phyloP scores from a whole-genome alignment of 139 green algal species.

The Raphidocelis subcapitata region DNA sequence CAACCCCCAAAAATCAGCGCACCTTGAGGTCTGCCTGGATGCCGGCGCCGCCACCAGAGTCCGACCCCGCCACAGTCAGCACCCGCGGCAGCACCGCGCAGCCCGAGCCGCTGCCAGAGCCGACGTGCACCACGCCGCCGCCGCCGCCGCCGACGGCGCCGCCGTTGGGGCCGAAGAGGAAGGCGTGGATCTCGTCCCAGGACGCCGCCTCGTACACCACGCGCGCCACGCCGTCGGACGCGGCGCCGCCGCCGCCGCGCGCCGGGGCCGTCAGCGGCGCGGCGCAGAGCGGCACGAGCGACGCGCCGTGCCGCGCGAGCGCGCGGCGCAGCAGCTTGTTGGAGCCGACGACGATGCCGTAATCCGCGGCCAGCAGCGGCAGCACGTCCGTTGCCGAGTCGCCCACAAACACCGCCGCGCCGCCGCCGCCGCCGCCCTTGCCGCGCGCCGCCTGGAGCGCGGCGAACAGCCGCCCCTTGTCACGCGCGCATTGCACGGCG shows the following conservation, averaged over 20 bases:
- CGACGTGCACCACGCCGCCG: slow-evolving; percentile 11
- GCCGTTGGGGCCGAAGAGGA: slow-evolving; percentile 40
- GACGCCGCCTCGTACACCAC: slow-evolving; percentile 34
- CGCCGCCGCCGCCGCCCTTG: slow-evolving; percentile 10
- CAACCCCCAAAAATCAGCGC: neutral
- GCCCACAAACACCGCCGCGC: slow-evolving; percentile 48
- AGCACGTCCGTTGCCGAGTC: slow-evolving; percentile 53
- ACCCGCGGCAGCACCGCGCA: slow-evolving; percentile 47
- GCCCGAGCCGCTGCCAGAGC: neutral
- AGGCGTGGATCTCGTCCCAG: slow-evolving; percentile 50
- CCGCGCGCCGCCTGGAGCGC: slow-evolving; percentile 22
- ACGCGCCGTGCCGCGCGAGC: slow-evolving; percentile 23
- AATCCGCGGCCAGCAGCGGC: slow-evolving; percentile 58
- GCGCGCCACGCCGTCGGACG: no score
- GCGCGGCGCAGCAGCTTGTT: slow-evolving; percentile 52
- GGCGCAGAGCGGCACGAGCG: slow-evolving; percentile 37
- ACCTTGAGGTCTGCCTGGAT: slow-evolving; percentile 86
- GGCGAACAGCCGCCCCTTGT: slow-evolving; percentile 57
- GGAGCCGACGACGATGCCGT: slow-evolving; percentile 71
- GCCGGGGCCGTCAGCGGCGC: slow-evolving; percentile 22
- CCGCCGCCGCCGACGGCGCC: slow-evolving; percentile 6
- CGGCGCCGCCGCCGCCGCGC: no score
- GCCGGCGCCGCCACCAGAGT: slow-evolving; percentile 92
- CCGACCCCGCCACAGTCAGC: slow-evolving; percentile 86
- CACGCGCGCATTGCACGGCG: slow-evolving; percentile 45